These are phyloP conservation scores for Castanea crenata DNA, from an alignment of 306 rosid genomes.

Conservation along the genomic window DNA sequence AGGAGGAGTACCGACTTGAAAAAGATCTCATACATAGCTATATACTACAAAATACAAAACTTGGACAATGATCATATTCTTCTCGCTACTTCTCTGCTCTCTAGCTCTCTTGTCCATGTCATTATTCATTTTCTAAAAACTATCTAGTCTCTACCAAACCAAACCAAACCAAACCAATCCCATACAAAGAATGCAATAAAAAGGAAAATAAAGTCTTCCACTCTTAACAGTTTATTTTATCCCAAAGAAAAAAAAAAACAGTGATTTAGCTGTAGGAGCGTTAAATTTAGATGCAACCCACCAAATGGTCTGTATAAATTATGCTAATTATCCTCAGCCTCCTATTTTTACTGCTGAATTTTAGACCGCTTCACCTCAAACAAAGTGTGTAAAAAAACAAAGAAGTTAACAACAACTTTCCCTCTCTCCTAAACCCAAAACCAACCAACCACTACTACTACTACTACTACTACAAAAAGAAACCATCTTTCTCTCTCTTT, in stretches of 20 bases:
- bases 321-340: no score
- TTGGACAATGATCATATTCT: no score
- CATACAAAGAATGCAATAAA: not conserved
- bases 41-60: no score
- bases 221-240: not conserved
- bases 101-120: no score
- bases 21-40: no score
- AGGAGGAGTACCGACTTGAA: no score
- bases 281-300: no score
- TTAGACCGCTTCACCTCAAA: not conserved
- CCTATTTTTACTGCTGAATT: not conserved
- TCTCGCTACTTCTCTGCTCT: no score
- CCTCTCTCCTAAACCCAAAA: not conserved
- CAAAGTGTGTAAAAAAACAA: no score
- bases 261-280: no score
- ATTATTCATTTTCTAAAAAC: no score
- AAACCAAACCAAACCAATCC: not conserved
- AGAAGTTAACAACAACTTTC: not conserved
- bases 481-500: constrained; percentile 1
- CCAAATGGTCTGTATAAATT: no score
- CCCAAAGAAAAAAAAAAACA: not conserved
- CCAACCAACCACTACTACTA: constrained; percentile 17
- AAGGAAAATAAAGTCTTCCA: not conserved
- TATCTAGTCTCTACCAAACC: not conserved
- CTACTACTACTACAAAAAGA: constrained; percentile 19